Conservation (phyloP, 2,329 filamentous ascomycete genomes). For the Diplodia seriata region DNA sequence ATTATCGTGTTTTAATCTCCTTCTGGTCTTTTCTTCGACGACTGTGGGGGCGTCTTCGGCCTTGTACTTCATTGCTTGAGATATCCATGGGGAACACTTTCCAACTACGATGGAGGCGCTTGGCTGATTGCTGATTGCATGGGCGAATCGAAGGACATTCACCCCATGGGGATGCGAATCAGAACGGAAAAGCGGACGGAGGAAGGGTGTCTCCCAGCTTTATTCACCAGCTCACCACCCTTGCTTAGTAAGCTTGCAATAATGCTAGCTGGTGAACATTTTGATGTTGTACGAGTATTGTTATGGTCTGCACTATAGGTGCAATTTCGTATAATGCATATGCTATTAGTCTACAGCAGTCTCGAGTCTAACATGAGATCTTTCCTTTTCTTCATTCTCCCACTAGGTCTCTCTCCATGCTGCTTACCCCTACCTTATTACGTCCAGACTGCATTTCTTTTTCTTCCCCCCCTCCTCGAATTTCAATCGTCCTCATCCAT, state of each 20-base stretch:
- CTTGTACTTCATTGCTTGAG: not conserved
- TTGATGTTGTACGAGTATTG: not conserved
- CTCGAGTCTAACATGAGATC: not conserved
- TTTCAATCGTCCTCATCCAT: conserved; percentile 75
- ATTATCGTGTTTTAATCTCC: not conserved
- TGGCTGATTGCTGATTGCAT: not conserved
- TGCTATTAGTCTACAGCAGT: not conserved
- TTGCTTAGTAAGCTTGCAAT: not conserved
- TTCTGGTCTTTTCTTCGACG: not conserved
- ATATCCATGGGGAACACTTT: not conserved
- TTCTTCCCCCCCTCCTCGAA: not conserved
- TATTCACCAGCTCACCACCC: not conserved
- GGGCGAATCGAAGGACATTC: not conserved
- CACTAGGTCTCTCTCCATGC: not conserved
- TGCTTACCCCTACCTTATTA: not conserved
- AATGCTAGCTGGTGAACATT: not conserved
- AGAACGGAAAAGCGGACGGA: not conserved
- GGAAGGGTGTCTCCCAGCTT: not conserved
- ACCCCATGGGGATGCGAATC: not conserved
- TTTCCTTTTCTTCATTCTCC: not conserved
- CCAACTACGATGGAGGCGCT: not conserved
- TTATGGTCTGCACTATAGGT: not conserved
- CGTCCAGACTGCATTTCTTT: not conserved
- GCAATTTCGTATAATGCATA: not conserved
- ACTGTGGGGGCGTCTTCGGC: not conserved